These are phyloP conservation scores for Xenoacremonium recifei DNA, from an alignment of 2,329 filamentous ascomycete species.

Conservation along the genomic window DNA sequence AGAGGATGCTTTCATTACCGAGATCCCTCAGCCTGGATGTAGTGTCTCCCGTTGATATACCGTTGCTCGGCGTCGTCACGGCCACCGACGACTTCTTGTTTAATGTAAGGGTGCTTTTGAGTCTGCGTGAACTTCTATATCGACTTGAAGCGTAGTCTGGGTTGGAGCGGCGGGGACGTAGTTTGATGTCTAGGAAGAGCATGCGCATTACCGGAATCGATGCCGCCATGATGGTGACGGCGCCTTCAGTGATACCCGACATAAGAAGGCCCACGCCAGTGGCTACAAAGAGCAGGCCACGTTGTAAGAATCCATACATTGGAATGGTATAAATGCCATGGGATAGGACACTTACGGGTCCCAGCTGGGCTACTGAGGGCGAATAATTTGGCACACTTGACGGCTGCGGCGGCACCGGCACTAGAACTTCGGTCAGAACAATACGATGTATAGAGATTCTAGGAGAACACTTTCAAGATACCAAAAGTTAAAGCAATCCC, in stretches of 20 bases:
- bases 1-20: too few relatives aligned
- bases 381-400: not conserved
- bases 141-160: too few relatives aligned
- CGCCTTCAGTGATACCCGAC: conserved; percentile 14
- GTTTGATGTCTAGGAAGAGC: conserved; percentile 3
- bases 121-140: too few relatives aligned
- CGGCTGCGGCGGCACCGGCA: not conserved
- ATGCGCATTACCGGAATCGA: conserved; percentile 22
- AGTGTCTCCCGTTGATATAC: too few relatives aligned
- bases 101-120: too few relatives aligned
- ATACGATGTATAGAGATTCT: not conserved
- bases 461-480: conserved; percentile 2
- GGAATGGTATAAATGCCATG: not conserved
- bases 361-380: not conserved
- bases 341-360: not conserved
- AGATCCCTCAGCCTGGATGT: too few relatives aligned
- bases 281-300: not conserved
- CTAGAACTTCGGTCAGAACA: not conserved
- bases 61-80: too few relatives aligned
- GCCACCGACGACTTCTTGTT: too few relatives aligned
- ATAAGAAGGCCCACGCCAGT: too few relatives aligned
- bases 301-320: conserved; percentile 1
- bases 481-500: conserved; percentile 13
- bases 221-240: conserved; percentile 19
- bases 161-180: not conserved